Base-by-base conservation (phyloP, 2,329 filamentous ascomycete genomes). In the Didymella arachidicola region DNA sequence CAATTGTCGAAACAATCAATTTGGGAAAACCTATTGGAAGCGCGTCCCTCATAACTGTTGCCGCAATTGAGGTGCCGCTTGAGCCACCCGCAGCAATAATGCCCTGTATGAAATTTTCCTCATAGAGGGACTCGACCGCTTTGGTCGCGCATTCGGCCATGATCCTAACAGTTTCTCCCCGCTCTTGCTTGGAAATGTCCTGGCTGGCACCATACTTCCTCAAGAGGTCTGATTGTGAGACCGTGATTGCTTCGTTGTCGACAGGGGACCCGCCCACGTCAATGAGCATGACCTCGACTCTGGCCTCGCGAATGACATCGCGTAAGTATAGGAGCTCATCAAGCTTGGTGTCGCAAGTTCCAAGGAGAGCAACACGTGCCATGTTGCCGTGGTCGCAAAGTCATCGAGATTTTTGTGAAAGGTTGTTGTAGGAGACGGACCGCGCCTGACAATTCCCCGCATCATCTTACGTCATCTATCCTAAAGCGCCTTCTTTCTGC, bases 21-120 rank as follows among this genome's bases (percentile, higher is more conserved):
- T 91, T 91, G 0, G 89, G 89, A 49, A 91, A 83, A 0, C 87
- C 87, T 12, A 91, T 79, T 0, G 88, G 88, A 0, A 89, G 70
- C 0, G 80, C 82, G 2, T 82, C 76, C 14, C 86, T 80, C 87
- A 91, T 90, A 0, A 86, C 81, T 0, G 82, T 77, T 0, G 87
- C 81, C 0, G 83, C 83, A 11, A 91, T 79, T 2, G 84, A 83
- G 0, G 88, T 90, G 0, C 86, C 86, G 22, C 85, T 83, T 0
- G 85, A 88, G 0, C 89, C 89, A 7, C 87, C 89, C 0, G 87
- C 81, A 0, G 81, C 81, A 12, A 90, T 75, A 14, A 88, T 80
- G 2, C 81, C 88, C 43, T 88, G 82, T 30, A 89, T 80, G 2
- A 68, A 47, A 0, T 68, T 62, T 1, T 66, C 53, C 7, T 73